Base-by-base conservation (phyloP, 2,329 filamentous ascomycete genomes). In the Paraphoma chrysanthemicola region DNA sequence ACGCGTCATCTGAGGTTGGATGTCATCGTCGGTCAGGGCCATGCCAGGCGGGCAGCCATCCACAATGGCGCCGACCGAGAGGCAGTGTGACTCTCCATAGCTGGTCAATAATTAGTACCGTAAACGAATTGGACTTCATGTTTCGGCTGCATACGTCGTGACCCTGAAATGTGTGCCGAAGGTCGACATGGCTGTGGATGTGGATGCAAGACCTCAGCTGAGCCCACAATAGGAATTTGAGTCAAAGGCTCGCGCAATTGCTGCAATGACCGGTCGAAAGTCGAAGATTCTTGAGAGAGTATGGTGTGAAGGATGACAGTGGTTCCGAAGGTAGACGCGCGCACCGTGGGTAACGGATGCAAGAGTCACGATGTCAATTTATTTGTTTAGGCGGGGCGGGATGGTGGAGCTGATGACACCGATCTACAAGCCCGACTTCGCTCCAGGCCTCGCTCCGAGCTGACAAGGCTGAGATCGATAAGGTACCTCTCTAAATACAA, bases 1-100 rank as follows among this genome's bases (percentile, higher is more conserved):
- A 63, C 94, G 89, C 62, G 90, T 96, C 86, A 98, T 91, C 80
- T 97, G 93, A 47, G 93, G 93, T 80, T 99, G 94, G 74, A 98
- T 96, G 73, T 96, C 92, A 52, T 82, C 83, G 79, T 97, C 93
- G 60, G 87, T 90, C 77, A 98, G 87, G 70, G 88, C 82, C 84
- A 98, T 89, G 70, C 92, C 91, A 12, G 95, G 93, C 36, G 94
- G 95, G 73, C 88, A 91, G 69, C 93, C 93, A 76, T 98, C 94
- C 79, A 98, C 89, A 71, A 98, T 97, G 82, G 92, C 96, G 73
- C 93, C 93, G 71, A 98, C 93, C 31, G 90, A 94, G 71, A 89
- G 90, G 82, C 94, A 96, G 81, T 97, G 94, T 54, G 91, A 96
- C 79, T 93, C 90, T 76, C 90, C 90, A 81, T 91, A 91, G 73